These are phyloP conservation scores for Rauvolfia tetraphylla DNA, from an alignment of 257 asterid genomes.

Conservation along the genomic window DNA sequence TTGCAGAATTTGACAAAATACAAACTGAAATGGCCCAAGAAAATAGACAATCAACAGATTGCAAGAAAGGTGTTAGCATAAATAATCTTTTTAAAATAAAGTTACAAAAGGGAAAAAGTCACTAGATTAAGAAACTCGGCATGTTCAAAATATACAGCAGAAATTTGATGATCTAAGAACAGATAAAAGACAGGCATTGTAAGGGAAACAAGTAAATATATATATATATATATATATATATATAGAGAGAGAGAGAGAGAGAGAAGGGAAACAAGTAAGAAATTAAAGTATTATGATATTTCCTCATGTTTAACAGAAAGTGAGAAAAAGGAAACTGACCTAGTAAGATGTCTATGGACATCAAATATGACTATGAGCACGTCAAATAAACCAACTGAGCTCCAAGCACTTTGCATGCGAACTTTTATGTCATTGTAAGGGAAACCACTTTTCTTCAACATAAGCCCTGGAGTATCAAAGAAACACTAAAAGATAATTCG, in stretches of 20 bases:
- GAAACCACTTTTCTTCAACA: constrained; percentile 90
- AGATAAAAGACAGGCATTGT: neutral
- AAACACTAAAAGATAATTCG: constrained; percentile 65
- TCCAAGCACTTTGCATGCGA: constrained; percentile 91
- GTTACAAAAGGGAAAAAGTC: neutral
- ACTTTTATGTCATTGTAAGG: constrained; percentile 71
- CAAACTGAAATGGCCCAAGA: too few species aligned
- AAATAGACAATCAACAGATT: too few species aligned
- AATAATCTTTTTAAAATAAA: neutral
- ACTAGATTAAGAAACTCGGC: neutral
- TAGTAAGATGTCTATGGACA: constrained; percentile 88
- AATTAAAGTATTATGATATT: neutral
- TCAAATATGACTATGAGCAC: constrained; percentile 87
- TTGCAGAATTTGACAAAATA: too few species aligned
- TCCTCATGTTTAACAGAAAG: neutral
- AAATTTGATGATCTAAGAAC: neutral
- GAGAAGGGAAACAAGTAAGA: neutral
- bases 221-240: neutral
- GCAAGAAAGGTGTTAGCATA: neutral
- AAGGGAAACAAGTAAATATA: too few species aligned
- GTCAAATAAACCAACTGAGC: constrained; percentile 70
- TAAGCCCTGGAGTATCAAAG: constrained; percentile 97
- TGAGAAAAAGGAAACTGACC: constrained; percentile 37
- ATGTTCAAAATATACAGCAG: neutral
- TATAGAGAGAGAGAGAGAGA: neutral